phyloP scores from a whole-genome alignment of 129 eudicot species.

The Scalesia atractyloides region DNA sequence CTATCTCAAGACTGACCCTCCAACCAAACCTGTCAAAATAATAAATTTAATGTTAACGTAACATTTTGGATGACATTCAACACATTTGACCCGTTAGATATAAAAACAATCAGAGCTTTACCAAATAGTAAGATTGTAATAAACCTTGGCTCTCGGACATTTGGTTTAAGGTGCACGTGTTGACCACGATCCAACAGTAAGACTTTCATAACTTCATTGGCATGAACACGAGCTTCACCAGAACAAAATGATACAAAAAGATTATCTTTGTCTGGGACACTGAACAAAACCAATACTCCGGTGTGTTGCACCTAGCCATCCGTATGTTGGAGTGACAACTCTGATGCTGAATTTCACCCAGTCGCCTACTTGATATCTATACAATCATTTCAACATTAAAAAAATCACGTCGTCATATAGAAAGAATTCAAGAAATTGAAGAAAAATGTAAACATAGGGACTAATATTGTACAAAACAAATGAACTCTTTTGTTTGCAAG shows the following conservation, averaged over 20 bases:
- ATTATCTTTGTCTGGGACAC: conserved; percentile 73
- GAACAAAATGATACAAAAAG: conserved; percentile 81
- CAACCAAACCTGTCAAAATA: conserved; percentile 88
- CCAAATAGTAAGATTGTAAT: conserved; percentile 13
- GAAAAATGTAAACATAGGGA: neutral
- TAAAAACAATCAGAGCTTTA: no score
- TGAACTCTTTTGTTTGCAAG: conserved; percentile 73
- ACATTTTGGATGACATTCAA: neutral
- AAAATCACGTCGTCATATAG: neutral
- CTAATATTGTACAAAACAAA: conserved; percentile 92
- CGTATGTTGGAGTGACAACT: conserved; percentile 47
- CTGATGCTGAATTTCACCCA: conserved; percentile 70
- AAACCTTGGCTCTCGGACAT: conserved; percentile 91
- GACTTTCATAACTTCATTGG: conserved; percentile 81
- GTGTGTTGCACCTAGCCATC: conserved; percentile 95
- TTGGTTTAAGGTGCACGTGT: conserved; percentile 77
- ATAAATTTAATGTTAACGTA: neutral
- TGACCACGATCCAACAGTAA: conserved; percentile 89
- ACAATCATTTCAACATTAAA: conserved; percentile 14
- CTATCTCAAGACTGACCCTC: conserved; percentile 88
- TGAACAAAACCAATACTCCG: conserved; percentile 92
- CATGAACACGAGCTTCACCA: conserved; percentile 80
- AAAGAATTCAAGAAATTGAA: conserved; percentile 8
- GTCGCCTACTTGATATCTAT: conserved; percentile 90
- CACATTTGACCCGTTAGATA: conserved; percentile 2